Evolutionary conservation across 164 flowering plant species (phyloP).

Genomic region (Magnolia changhungtana): DNA sequence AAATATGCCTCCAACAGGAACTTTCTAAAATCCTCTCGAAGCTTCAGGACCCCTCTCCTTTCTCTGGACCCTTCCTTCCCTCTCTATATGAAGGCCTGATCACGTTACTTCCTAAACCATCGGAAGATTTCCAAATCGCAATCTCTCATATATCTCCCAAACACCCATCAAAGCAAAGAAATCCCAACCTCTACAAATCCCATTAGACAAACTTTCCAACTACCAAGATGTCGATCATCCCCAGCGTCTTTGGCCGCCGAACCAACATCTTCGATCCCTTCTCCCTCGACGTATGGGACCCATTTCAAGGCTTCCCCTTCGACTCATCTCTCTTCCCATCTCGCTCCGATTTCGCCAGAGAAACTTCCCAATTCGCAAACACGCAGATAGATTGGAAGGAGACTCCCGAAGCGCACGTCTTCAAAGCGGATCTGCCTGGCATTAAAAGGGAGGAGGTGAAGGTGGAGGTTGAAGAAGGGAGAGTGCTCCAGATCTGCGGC

Average conservation of each 20-base stretch:
- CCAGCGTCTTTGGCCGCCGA: slow-evolving; percentile 16
- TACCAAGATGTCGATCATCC: slow-evolving; percentile 7
- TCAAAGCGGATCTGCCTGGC: slow-evolving; percentile 42
- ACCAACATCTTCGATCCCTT: slow-evolving; percentile 13
- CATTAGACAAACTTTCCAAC: neutral
- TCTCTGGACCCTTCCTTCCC: neutral
- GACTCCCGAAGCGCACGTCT: slow-evolving; percentile 38
- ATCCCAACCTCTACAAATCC: neutral
- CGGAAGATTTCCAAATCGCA: neutral
- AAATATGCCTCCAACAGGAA: too few relatives aligned
- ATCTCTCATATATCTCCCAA: too few relatives aligned
- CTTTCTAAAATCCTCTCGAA: neutral
- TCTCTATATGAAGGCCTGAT: neutral
- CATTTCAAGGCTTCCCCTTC: slow-evolving; percentile 13
- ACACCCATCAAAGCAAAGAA: too few relatives aligned
- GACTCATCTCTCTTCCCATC: neutral
- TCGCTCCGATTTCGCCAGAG: slow-evolving; percentile 12
- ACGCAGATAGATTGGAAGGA: slow-evolving; percentile 39
- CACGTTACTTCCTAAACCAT: neutral
- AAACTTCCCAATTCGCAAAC: slow-evolving; percentile 17
- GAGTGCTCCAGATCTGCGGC: slow-evolving; percentile 35
- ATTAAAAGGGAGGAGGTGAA: slow-evolving; percentile 37
- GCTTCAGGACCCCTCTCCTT: neutral
- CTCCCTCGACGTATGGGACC: slow-evolving; percentile 17
- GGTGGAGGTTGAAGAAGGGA: slow-evolving; percentile 43